phyloP scores from a whole-genome alignment of 371 early-diverging fungal genomes.

The Mortierella sp. region DNA sequence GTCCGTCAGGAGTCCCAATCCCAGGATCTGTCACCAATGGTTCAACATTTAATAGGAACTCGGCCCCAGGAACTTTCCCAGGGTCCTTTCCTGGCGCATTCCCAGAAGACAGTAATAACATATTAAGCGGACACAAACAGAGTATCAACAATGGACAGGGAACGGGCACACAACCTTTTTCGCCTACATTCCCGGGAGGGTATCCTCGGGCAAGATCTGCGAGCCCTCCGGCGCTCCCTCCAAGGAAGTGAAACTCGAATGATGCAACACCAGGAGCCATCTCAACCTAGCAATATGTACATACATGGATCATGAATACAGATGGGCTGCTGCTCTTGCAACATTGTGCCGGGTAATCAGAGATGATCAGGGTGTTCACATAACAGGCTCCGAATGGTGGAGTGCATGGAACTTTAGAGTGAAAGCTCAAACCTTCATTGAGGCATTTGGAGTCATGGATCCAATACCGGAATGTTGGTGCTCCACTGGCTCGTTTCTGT shows the following conservation, averaged over 20 bases:
- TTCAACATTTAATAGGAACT: too few species aligned
- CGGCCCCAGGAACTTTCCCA: constrained; percentile 23
- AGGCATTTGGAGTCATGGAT: too few species aligned
- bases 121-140: background rate
- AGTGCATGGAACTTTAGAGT: too few species aligned
- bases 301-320: constrained; percentile 5
- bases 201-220: constrained; percentile 13
- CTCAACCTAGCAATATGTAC: constrained; percentile 13
- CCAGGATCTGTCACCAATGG: background rate
- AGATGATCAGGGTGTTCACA: too few species aligned
- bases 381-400: too few species aligned
- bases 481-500: too few species aligned
- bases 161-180: constrained; percentile 3
- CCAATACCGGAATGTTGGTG: too few species aligned
- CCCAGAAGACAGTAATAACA: background rate
- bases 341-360: too few species aligned
- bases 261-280: too few species aligned
- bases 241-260: constrained; percentile 15
- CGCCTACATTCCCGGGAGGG: constrained; percentile 11
- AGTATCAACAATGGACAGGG: constrained; percentile 17
- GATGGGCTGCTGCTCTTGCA: too few species aligned
- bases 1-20: background rate
- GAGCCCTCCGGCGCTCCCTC: constrained; percentile 33
- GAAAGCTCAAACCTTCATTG: too few species aligned
- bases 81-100: constrained; percentile 9